phyloP scores from a whole-genome alignment of 2,329 filamentous ascomycete species.

The Alternaria dauci region DNA sequence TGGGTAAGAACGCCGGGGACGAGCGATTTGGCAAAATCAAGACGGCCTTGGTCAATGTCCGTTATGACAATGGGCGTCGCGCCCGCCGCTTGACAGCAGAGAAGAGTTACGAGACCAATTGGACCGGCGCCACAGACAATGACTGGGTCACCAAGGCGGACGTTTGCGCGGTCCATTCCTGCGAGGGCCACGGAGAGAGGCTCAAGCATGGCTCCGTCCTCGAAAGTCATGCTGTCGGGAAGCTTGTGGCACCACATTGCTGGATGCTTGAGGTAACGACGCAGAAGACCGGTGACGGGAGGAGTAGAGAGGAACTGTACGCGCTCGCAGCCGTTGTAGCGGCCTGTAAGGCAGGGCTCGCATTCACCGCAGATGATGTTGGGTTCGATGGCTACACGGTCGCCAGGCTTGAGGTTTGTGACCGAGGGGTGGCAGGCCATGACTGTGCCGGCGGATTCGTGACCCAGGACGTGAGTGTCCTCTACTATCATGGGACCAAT shows the following conservation, averaged over 20 bases:
- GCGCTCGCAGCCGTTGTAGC: conserved; percentile 92
- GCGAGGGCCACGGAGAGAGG: conserved; percentile 89
- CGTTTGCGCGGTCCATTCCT: conserved; percentile 81
- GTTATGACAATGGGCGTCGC: conserved; percentile 92
- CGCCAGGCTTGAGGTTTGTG: conserved; percentile 78
- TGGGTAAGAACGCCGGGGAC: conserved; percentile 82
- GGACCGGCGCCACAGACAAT: conserved; percentile 92
- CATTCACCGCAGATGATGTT: conserved; percentile 92
- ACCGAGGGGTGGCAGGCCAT: conserved; percentile 85
- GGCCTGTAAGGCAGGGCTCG: conserved; percentile 88
- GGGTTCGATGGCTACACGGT: conserved; percentile 92
- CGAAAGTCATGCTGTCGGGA: conserved; percentile 81
- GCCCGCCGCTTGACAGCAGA: conserved; percentile 81
- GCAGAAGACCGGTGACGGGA: conserved; percentile 83
- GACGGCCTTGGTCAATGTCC: conserved; percentile 86
- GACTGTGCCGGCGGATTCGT: conserved; percentile 87
- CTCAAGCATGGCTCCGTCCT: conserved; percentile 90
- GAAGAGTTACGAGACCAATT: conserved; percentile 87
- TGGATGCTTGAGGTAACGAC: conserved; percentile 94
- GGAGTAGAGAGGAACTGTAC: conserved; percentile 91
- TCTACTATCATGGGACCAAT: conserved; percentile 96
- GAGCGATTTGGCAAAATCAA: conserved; percentile 84
- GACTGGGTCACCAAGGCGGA: conserved; percentile 85
- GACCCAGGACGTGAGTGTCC: conserved; percentile 88
- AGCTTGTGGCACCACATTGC: conserved; percentile 97